Conservation (phyloP, 2,329 filamentous ascomycete genomes). For the Clarireedia hainanense region DNA sequence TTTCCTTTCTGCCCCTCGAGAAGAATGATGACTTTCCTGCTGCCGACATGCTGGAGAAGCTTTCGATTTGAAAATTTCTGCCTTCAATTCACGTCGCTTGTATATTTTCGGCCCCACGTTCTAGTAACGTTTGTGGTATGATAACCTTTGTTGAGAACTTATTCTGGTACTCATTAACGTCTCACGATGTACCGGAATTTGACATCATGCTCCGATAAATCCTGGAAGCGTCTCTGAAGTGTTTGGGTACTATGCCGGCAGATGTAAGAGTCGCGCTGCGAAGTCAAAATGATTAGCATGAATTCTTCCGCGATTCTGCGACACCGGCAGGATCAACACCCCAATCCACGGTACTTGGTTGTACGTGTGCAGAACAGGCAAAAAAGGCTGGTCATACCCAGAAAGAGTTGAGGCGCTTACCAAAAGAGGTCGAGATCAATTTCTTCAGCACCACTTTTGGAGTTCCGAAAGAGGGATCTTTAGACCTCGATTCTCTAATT, state of each 20-base stretch:
- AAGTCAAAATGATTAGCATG: conserved; percentile 18
- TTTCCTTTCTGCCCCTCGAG: conserved; percentile 74
- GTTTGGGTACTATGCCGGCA: conserved; percentile 1
- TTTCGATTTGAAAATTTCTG: not conserved
- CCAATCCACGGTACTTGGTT: not conserved
- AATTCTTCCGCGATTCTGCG: not conserved
- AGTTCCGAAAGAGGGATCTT: not conserved
- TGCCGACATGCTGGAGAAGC: conserved; percentile 1
- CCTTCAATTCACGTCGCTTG: conserved; percentile 17
- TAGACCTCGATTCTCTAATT: not conserved
- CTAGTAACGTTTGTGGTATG: conserved; percentile 14
- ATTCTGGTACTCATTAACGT: conserved; percentile 22
- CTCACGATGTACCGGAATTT: conserved; percentile 18
- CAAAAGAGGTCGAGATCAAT: not conserved
- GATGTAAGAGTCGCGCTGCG: conserved; percentile 11
- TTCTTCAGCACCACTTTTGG: conserved; percentile 1
- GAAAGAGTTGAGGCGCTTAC: not conserved
- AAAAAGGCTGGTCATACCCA: not conserved
- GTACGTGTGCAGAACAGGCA: not conserved
- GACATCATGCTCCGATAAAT: conserved; percentile 21
- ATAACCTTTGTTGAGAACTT: conserved; percentile 14
- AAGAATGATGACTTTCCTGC: conserved; percentile 59
- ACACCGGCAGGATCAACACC: not conserved
- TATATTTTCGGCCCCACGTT: conserved; percentile 12
- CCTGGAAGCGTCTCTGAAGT: not conserved